Conservation (phyloP, 164 flowering plant genomes). For the Hamamelis virginiana region DNA sequence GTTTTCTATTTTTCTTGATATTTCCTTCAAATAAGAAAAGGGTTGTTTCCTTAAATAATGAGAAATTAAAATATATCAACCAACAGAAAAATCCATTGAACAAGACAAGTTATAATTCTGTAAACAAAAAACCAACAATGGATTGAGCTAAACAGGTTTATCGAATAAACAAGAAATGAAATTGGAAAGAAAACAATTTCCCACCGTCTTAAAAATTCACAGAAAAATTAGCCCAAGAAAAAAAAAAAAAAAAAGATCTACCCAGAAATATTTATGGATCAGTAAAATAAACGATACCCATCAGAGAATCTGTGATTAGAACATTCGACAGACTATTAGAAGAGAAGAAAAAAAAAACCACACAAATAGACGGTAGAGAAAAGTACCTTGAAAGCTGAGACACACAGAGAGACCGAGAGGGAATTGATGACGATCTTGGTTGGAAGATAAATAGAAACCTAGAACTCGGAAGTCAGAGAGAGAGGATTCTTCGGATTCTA, state of each 20-base stretch:
- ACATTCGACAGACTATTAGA: background rate
- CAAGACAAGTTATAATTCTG: background rate
- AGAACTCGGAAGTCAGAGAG: constrained; percentile 6
- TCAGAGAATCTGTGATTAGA: background rate
- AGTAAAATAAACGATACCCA: constrained; percentile 8
- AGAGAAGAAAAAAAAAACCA: no score
- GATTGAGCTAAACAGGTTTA: background rate
- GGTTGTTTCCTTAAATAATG: constrained; percentile 13
- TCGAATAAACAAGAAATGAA: no score
- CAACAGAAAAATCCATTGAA: background rate
- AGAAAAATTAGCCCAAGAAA: no score
- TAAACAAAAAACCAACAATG: background rate
- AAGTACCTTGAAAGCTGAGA: background rate
- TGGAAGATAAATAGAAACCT: background rate
- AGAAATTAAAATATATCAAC: background rate
- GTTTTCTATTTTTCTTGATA: background rate
- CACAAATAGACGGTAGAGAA: no score
- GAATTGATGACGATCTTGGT: background rate
- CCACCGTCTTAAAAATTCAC: background rate
- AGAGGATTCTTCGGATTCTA: background rate
- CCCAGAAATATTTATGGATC: constrained; percentile 5
- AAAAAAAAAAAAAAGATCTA: constrained; percentile 2
- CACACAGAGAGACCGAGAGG: background rate
- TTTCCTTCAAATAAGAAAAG: background rate
- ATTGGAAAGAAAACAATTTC: no score